Evolutionary conservation across 345 rosid species (phyloP).

Genomic region (Acer yangbiense): DNA sequence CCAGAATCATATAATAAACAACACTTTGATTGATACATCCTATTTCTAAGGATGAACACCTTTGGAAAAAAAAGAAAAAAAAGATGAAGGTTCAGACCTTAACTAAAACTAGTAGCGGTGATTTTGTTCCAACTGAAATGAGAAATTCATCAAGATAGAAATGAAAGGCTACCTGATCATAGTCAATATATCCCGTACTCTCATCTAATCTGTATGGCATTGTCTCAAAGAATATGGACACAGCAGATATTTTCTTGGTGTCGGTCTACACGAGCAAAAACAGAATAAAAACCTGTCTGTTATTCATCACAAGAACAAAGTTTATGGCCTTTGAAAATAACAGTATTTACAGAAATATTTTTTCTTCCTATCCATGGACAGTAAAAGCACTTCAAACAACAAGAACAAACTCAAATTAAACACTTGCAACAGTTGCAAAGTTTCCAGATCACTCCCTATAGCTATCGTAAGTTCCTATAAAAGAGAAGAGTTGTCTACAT

Average conservation of each 20-base stretch:
- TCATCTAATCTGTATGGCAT: constrained; percentile 96
- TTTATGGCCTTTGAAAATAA: neutral
- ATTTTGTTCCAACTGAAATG: neutral
- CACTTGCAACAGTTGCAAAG: neutral
- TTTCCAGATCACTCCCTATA: neutral
- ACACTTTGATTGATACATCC: neutral
- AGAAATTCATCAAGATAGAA: constrained; percentile 5
- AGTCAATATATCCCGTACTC: constrained; percentile 88
- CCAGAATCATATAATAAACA: neutral
- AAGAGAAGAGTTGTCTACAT: neutral
- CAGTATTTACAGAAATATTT: neutral
- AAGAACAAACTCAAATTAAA: neutral
- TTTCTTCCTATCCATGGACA: neutral
- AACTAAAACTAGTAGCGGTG: neutral
- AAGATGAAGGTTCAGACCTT: neutral
- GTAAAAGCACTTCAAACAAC: neutral
- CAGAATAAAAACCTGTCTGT: constrained; percentile 11
- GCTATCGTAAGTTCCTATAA: neutral
- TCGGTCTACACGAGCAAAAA: constrained; percentile 64
- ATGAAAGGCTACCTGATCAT: constrained; percentile 69
- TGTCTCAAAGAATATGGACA: constrained; percentile 92
- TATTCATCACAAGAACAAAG: neutral
- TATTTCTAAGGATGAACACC: neutral
- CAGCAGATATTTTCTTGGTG: constrained; percentile 94
- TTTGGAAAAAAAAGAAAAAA: neutral